Evolutionary conservation across 768 basidiomycete genomes (phyloP), one percentile per base, ranked within the genome.

Genomic region (Strobilomyces dryophilus): DNA sequence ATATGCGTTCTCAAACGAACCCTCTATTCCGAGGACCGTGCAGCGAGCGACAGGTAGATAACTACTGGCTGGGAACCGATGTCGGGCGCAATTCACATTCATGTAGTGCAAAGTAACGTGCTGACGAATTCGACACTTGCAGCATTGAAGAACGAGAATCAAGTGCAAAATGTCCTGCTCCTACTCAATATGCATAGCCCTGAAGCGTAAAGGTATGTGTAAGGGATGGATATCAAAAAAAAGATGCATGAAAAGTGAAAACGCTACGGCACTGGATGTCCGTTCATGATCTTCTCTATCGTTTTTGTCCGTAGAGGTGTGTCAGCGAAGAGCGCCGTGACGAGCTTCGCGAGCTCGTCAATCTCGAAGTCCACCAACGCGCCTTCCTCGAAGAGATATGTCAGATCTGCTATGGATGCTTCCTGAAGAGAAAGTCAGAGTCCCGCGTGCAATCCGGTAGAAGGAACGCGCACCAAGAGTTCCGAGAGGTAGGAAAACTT

Each of bases 401-500:
- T 85, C 47, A 97, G 85, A 67, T 98, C 95, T 36, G 84, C 89
- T 67, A 98, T 83, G 31, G 91, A 92, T 1, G 92, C 94, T 70
- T 93, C 92, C 92, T 94, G 59, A 46, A 69, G 31, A 14, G n/a
- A 45, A 37, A 44, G 47, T 50, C 32, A 59, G 24, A 24, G 10
- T 21, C 29, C 31, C 15, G 21, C 32, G 49, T 20, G 32, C 14
- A 18, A 54, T 20, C n/a, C 31, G 12, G 36, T 24, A 29, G 8
- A 29, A 29, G 45, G 8, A 40, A 20, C 26, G 76, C 88, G 43
- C 54, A 94, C 93, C 76, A 98, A 67, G 12, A 98, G 78, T 68
- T 97, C 94, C 2, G 91, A 91, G 5, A 97, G 77, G 69, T 98
- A 98, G 18, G 89, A 92, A 69, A 91, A 95, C 69, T 95, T 95